Base-by-base conservation (phyloP, 2,329 filamentous ascomycete genomes). In the Colletotrichum salicis region DNA sequence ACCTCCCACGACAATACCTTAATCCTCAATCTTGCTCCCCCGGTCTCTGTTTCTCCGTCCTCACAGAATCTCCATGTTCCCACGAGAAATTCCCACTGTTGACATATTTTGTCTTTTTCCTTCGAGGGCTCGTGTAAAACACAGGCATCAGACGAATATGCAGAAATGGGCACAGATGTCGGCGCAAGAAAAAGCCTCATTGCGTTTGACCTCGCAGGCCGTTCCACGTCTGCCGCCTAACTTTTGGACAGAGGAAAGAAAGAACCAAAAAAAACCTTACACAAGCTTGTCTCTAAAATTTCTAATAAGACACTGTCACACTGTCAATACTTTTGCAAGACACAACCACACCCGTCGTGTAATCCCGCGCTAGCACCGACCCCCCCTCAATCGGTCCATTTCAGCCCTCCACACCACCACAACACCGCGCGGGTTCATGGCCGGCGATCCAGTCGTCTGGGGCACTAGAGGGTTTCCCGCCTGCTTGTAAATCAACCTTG, bases 141-240 rank as follows among this genome's bases (percentile, higher is more conserved):
- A 69, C 59, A 24, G 37, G 45, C 65, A 71, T 71, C 65, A 27
- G 70, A 71, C 22, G 65, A 48, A 69, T 64, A 69, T 64, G 67
- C 66, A n/a, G 41, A 54, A 62, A 33, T 11, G 48, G 59, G 69
- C 69, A 71, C 69, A 64, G 69, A 69, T 71, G 54, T 45, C 45
- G 55, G 33, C 27, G 58, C 31, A n/a, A 48, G 33, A 33, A 24
- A 51, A 48, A 24, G 29, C 11, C 37, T 58, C 64, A 57, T 62
- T 67, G 64, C 41, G 27, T 67, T 71, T 62, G 51, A n/a, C 57
- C 58, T 33, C 45, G 52, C 58, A 71, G 41, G 58, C 58, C 64
- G 59, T 71, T 71, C 69, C 69, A 56, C 41, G 37, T 35, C 51
- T 27, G 48, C 48, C 55, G 55, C 29, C 24, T 37, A 48, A 48